A percentile compares a stretch with the other conserved stretches of the same genome.
phyloP scores from a whole-genome alignment of 2,329 filamentous ascomycete species.

The Paraphaeosphaeria sporulosa region DNA sequence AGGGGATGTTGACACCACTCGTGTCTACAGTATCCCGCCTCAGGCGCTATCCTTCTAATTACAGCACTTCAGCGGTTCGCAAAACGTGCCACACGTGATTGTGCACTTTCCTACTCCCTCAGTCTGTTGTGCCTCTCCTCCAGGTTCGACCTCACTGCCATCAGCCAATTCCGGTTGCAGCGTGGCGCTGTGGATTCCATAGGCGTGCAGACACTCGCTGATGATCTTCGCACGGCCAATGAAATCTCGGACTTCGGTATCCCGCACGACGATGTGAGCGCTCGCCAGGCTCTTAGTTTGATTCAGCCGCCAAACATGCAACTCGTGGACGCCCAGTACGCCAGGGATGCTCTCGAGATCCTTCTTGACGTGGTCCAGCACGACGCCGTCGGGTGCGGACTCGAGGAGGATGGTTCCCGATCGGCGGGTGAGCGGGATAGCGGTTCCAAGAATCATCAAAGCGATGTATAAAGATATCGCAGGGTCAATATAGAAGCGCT shows the following conservation, averaged over 20 bases:
- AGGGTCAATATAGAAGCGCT: slow-evolving; percentile 75
- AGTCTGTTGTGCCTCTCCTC: slow-evolving; percentile 9
- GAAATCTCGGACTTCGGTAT: slow-evolving; percentile 65
- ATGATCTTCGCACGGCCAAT: slow-evolving; percentile 68
- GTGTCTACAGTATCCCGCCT: background rate
- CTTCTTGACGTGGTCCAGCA: slow-evolving; percentile 69
- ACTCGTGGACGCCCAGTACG: slow-evolving; percentile 71
- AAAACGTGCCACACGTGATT: slow-evolving; percentile 60
- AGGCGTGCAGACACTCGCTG: slow-evolving; percentile 74
- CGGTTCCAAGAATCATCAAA: slow-evolving; percentile 73
- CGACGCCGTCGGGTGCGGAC: slow-evolving; percentile 67
- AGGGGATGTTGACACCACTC: no score
- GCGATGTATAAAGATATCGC: slow-evolving; percentile 73
- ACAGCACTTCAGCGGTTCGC: slow-evolving; percentile 63
- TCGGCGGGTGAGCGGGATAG: slow-evolving; percentile 67
- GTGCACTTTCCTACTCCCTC: slow-evolving; percentile 54
- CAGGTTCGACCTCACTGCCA: background rate
- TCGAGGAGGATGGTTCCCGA: slow-evolving; percentile 73
- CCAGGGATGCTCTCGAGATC: slow-evolving; percentile 74
- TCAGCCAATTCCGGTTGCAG: slow-evolving; percentile 69
- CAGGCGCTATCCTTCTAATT: slow-evolving; percentile 28
- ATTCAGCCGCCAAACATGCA: slow-evolving; percentile 77
- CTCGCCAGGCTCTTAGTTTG: slow-evolving; percentile 74
- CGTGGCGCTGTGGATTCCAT: slow-evolving; percentile 75
- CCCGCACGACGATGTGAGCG: slow-evolving; percentile 71